Evolutionary conservation across 768 basidiomycete species (phyloP).

Genomic region (Chalciporus sphaerocephalus): DNA sequence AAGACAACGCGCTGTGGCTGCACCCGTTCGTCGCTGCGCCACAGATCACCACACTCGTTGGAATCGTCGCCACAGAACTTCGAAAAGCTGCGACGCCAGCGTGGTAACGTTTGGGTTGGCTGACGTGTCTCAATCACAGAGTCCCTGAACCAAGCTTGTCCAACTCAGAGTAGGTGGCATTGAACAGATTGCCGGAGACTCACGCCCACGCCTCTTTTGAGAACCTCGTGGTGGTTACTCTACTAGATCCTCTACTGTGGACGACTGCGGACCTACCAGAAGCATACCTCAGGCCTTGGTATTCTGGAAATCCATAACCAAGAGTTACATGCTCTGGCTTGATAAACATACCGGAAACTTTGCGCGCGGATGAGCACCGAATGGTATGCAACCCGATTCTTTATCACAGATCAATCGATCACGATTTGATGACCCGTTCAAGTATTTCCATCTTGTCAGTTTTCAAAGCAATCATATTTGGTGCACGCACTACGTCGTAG

Average conservation of each 20-base stretch:
- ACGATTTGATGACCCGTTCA: background rate
- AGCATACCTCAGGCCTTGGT: too few species aligned
- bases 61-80: background rate
- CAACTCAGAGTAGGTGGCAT: too few species aligned
- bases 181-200: too few species aligned
- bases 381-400: background rate
- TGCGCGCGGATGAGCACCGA: too few species aligned
- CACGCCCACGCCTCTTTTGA: background rate
- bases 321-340: background rate
- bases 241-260: background rate
- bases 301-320: too few species aligned
- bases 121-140: background rate
- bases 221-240: background rate
- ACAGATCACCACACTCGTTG: background rate
- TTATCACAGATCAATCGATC: too few species aligned
- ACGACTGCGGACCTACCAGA: background rate
- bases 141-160: background rate
- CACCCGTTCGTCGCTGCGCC: too few species aligned
- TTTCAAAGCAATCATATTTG: background rate
- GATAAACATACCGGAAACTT: background rate
- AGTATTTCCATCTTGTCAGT: too few species aligned
- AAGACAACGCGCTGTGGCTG: too few species aligned
- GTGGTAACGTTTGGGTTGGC: background rate
- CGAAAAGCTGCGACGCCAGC: background rate
- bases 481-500: background rate